phyloP scores from a whole-genome alignment of 2,329 filamentous ascomycete species.

The Aspergillus carbonarius region DNA sequence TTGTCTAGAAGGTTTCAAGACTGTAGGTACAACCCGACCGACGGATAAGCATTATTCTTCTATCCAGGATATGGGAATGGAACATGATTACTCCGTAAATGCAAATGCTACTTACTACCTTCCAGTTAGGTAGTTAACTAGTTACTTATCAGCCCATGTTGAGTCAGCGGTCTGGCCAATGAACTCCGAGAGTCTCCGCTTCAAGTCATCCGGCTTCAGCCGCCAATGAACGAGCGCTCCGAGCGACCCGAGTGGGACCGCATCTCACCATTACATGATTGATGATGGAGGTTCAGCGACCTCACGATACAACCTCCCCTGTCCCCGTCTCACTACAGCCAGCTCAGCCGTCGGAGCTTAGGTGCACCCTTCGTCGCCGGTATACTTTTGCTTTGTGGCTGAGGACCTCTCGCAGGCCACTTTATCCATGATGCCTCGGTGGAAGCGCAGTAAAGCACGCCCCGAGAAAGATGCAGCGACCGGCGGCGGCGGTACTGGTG shows the following conservation, averaged over 20 bases:
- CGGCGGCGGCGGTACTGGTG: slow-evolving; percentile 2
- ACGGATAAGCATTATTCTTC: neutral
- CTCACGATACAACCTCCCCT: neutral
- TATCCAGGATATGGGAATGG: neutral
- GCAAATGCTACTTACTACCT: neutral
- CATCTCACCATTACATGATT: slow-evolving; percentile 1
- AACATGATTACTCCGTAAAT: neutral
- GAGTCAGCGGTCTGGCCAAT: slow-evolving; percentile 3
- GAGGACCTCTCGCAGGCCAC: neutral
- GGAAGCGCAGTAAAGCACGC: slow-evolving; percentile 21
- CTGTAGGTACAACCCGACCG: neutral
- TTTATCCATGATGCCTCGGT: slow-evolving; percentile 20
- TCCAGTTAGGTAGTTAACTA: too few species aligned
- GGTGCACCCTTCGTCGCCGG: neutral
- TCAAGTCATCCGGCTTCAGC: neutral
- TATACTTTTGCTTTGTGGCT: neutral
- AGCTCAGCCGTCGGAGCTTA: neutral
- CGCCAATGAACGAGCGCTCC: neutral
- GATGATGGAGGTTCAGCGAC: neutral
- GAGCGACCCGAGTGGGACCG: neutral
- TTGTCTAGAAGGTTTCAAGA: neutral
- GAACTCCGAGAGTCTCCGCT: neutral
- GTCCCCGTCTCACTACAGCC: neutral
- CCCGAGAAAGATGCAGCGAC: slow-evolving; percentile 12
- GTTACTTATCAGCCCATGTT: neutral